Evolutionary conservation across 148 eudicot species (phyloP).

Genomic region (Arbutus unedo): DNA sequence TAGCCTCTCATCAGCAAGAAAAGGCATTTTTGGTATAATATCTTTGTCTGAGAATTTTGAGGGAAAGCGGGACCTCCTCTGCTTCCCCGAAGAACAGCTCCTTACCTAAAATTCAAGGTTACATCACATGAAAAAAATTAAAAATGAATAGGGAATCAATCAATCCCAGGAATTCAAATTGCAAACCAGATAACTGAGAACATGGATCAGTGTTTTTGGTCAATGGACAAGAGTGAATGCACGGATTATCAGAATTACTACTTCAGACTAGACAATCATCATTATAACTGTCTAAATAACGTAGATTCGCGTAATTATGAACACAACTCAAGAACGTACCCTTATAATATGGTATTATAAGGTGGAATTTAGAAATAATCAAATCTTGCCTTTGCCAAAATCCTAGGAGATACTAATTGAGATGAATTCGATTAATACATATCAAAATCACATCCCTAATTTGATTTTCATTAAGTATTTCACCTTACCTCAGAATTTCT

Average conservation of each 20-base stretch:
- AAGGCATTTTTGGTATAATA: constrained; percentile 48
- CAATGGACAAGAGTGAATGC: not conserved
- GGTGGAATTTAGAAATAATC: not conserved
- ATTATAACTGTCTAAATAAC: not conserved
- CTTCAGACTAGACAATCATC: not conserved
- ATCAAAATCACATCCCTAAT: not conserved
- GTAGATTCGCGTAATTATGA: not conserved
- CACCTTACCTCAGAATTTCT: constrained; percentile 53
- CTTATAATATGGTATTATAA: not conserved
- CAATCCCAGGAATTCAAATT: not conserved
- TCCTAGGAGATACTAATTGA: not conserved
- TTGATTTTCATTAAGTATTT: not conserved
- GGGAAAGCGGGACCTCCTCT: constrained; percentile 57
- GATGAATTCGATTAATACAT: not conserved
- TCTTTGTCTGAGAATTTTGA: constrained; percentile 60
- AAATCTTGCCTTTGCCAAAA: not conserved
- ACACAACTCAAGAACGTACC: not conserved
- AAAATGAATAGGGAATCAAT: not conserved
- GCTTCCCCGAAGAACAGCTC: constrained; percentile 75
- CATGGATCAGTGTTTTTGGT: not conserved
- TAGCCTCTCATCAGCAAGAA: constrained; percentile 54
- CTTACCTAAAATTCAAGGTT: constrained; percentile 47
- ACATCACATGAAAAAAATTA: not conserved
- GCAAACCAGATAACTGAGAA: not conserved
- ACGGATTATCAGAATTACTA: not conserved